Percentiles rank a stretch among this genome's conserved stretches.
Conservation (phyloP, 345 rosid species). For the Hibiscus syriacus region DNA sequence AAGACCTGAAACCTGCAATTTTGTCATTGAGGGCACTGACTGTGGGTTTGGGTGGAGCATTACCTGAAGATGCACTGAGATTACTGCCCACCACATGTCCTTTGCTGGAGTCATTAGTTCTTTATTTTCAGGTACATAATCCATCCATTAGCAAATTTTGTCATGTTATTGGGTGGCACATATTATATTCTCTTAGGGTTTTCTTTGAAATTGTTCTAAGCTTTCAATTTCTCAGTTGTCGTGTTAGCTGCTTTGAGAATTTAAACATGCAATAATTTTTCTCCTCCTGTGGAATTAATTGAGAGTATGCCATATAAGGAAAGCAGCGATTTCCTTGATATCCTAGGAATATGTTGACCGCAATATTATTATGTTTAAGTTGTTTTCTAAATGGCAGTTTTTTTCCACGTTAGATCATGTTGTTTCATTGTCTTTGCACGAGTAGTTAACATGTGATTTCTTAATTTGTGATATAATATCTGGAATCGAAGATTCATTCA, state of each 20-base stretch:
- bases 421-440: neutral
- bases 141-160: conserved; percentile 7
- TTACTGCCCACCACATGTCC: conserved; percentile 52
- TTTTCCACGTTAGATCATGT: neutral
- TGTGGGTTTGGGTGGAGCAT: conserved; percentile 70
- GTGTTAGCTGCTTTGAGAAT: neutral
- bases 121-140: conserved; percentile 73
- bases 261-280: neutral
- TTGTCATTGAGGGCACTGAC: conserved; percentile 35
- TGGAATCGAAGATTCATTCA: neutral
- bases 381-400: no score
- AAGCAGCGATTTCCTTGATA: neutral
- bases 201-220: neutral
- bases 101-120: conserved; percentile 47
- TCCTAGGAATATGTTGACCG: neutral
- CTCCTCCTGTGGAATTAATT: neutral
- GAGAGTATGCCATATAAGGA: neutral
- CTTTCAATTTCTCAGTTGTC: conserved; percentile 1
- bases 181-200: neutral
- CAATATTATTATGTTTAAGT: neutral
- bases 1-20: conserved; percentile 52
- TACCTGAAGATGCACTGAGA: conserved; percentile 46
- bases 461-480: neutral
- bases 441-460: neutral
- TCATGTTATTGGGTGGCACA: neutral